Base-by-base conservation (phyloP, 2,329 filamentous ascomycete genomes). In the Diaporthe helianthi region DNA sequence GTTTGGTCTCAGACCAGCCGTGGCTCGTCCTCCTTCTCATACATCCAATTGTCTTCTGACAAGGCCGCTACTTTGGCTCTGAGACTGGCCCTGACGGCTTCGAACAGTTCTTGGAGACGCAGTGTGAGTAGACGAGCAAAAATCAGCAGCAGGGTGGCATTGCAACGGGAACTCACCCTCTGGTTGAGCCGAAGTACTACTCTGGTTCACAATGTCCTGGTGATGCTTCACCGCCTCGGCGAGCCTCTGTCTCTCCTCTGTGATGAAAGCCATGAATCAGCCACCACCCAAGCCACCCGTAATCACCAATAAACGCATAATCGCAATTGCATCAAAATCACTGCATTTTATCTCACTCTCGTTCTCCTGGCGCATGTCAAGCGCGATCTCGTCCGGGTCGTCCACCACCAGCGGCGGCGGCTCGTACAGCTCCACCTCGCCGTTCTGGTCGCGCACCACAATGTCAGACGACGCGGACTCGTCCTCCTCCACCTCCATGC, bases 41-140 rank as follows among this genome's bases (percentile, higher is more conserved):
- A 97, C 90, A 97, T 97, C 94, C 94, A 97, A 75, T 90, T 92
- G 76, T 97, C 94, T 63, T 96, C 92, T 26, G 92, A 87, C 61
- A 97, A 81, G 17, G 90, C 89, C 19, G 88, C 86, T 2, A 94
- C 91, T 77, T 93, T 93, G 69, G 88, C 88, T 73, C 88, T 85
- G 67, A 97, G 82, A 77, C 90, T 94, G 41, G 89, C 86, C 72
- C 88, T 87, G 58, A 94, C 86, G 26, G 89, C 86, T 72, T 91
- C 89, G 31, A 93, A 83, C 4, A 94, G 84, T 78, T 94, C 92
- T 90, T 70, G 26, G 63, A 54, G 26, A 61, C 31, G 10, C 70
- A 69, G 53, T 74, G 69, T 71, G 29, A 71, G 67, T 44, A 63
- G 24, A 29, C 13, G 61, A 33, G 36, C n/a, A 19, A 31, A 31